These are phyloP conservation scores for Ophiosphaerella korrae DNA, from an alignment of 2,329 filamentous ascomycete genomes.

Conservation along the genomic window DNA sequence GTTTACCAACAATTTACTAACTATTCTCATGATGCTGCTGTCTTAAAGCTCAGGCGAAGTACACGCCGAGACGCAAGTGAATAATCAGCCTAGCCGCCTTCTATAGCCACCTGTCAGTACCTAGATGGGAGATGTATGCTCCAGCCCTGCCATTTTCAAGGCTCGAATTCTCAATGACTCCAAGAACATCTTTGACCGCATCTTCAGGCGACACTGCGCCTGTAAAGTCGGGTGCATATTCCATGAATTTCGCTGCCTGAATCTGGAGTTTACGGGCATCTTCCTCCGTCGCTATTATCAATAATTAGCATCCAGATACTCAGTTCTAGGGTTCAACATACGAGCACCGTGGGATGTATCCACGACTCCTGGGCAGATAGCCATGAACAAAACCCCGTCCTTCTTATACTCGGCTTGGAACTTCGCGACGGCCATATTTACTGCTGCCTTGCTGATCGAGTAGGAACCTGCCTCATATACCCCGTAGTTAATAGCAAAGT, in stretches of 20 bases:
- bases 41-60: too few species aligned
- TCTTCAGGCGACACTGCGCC: slow-evolving; percentile 19
- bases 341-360: slow-evolving; percentile 15
- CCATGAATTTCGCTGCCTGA: slow-evolving; percentile 1
- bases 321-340: slow-evolving; percentile 1
- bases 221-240: slow-evolving; percentile 21
- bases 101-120: slow-evolving; percentile 60
- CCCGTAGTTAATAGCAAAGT: slow-evolving; percentile 27
- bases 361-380: slow-evolving; percentile 27
- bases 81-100: neutral
- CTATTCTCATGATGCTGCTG: neutral
- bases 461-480: slow-evolving; percentile 40
- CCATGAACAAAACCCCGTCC: slow-evolving; percentile 28
- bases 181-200: slow-evolving; percentile 35
- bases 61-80: too few species aligned
- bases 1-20: neutral
- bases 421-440: slow-evolving; percentile 51
- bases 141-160: slow-evolving; percentile 57
- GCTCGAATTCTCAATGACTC: slow-evolving; percentile 46
- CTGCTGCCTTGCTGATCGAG: slow-evolving; percentile 46
- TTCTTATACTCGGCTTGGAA: slow-evolving; percentile 43
- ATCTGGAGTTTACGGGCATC: neutral
- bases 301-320: neutral
- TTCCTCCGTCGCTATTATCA: slow-evolving; percentile 5
- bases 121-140: slow-evolving; percentile 59